phyloP scores from a whole-genome alignment of 768 basidiomycete species.

The Ramaria rubella region DNA sequence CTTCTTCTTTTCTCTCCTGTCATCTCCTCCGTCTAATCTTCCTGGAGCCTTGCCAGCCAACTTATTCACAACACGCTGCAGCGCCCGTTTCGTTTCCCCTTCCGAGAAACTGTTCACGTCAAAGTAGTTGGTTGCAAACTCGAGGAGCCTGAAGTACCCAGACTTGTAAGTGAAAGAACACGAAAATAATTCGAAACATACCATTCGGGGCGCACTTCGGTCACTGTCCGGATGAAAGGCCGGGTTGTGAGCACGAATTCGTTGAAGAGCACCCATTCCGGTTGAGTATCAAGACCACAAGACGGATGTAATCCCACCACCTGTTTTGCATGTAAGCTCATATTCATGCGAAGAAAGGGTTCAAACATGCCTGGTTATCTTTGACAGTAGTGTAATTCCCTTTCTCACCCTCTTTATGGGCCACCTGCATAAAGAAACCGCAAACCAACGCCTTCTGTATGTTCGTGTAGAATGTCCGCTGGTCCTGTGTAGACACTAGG shows the following conservation, averaged over 20 bases:
- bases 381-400: constrained; percentile 86
- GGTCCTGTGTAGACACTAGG: constrained; percentile 59
- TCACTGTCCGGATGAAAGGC: constrained; percentile 86
- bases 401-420: constrained; percentile 91
- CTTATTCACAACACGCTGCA: constrained; percentile 53
- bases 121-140: constrained; percentile 61
- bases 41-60: constrained; percentile 34
- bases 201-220: constrained; percentile 86
- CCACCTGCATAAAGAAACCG: constrained; percentile 98
- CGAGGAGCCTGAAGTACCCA: constrained; percentile 46
- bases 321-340: constrained; percentile 22
- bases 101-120: constrained; percentile 58
- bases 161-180: neutral
- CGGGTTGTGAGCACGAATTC: constrained; percentile 91
- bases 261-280: constrained; percentile 91
- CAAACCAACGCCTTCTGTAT: constrained; percentile 81
- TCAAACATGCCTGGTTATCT: constrained; percentile 71
- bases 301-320: constrained; percentile 77
- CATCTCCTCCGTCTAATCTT: constrained; percentile 18
- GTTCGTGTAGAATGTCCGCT: constrained; percentile 62
- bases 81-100: constrained; percentile 62
- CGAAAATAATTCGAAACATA: constrained; percentile 27
- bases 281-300: constrained; percentile 79
- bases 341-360: neutral
- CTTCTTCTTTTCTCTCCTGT: constrained; percentile 15